Conservation (phyloP, 495 filamentous ascomycete genomes). For the Penicillium cinerascens region DNA sequence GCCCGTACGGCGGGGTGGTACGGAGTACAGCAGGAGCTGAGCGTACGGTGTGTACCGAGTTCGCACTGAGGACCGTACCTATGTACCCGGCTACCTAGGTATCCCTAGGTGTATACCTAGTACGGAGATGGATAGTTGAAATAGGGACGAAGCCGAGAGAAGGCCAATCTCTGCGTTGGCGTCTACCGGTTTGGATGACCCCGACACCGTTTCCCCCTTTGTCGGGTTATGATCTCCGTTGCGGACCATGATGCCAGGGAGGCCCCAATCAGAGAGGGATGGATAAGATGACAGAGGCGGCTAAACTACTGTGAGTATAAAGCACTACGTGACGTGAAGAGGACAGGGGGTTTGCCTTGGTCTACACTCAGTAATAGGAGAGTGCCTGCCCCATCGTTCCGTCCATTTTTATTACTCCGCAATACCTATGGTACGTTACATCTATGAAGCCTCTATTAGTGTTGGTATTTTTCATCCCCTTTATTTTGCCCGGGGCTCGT, state of each 20-base stretch:
- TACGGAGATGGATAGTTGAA: background rate
- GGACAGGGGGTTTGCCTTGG: background rate
- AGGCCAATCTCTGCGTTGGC: constrained; percentile 4
- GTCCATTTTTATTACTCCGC: background rate
- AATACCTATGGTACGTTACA: no score
- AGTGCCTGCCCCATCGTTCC: constrained; percentile 6
- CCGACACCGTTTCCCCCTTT: background rate
- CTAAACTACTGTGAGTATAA: background rate
- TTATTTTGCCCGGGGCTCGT: background rate
- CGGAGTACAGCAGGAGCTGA: background rate
- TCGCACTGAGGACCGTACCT: background rate
- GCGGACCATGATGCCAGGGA: constrained; percentile 9
- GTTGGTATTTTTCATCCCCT: background rate
- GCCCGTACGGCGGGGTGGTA: background rate
- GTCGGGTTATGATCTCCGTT: constrained; percentile 4
- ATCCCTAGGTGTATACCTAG: background rate
- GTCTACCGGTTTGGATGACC: background rate
- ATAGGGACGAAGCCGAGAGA: background rate
- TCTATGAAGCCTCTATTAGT: no score
- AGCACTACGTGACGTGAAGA: no score
- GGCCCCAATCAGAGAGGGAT: background rate
- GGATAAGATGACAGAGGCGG: background rate
- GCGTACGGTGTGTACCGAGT: background rate
- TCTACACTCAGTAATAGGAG: no score
- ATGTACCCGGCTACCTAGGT: background rate